Evolutionary conservation across 768 basidiomycete species (phyloP).

Genomic region (Hemileccinum impolitum): DNA sequence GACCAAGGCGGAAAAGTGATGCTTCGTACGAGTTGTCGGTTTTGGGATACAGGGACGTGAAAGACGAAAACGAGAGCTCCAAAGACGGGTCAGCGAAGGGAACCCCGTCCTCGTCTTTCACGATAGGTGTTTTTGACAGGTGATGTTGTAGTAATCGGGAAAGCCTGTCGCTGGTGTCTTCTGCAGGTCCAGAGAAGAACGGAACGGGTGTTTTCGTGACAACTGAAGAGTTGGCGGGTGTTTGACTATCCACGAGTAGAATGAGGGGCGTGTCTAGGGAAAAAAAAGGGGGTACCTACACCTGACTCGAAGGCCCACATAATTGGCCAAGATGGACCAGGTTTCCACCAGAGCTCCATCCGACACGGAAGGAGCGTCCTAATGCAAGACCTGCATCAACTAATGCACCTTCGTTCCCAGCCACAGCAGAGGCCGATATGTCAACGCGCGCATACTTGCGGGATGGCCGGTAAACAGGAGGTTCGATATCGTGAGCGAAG

Average conservation of each 20-base stretch:
- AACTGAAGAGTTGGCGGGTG: conserved; percentile 61
- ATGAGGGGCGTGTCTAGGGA: conserved; percentile 8
- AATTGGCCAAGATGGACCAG: conserved; percentile 76
- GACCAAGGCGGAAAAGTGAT: conserved; percentile 81
- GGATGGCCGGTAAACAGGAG: conserved; percentile 66
- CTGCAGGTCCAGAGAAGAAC: conserved; percentile 31
- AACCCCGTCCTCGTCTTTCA: conserved; percentile 62
- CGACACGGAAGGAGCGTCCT: conserved; percentile 84
- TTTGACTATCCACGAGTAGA: conserved; percentile 36
- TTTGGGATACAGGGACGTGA: conserved; percentile 64
- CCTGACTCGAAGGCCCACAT: conserved; percentile 50
- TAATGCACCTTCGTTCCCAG: conserved; percentile 59
- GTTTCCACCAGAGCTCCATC: conserved; percentile 83
- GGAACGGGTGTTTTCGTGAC: conserved; percentile 51
- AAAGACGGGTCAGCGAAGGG: conserved; percentile 66
- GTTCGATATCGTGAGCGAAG: conserved; percentile 71
- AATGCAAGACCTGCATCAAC: conserved; percentile 83
- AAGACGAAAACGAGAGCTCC: conserved; percentile 73
- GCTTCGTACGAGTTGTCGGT: conserved; percentile 75
- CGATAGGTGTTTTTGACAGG: conserved; percentile 67
- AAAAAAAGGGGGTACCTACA: conserved; percentile 42
- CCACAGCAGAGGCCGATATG: conserved; percentile 59
- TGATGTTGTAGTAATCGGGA: conserved; percentile 74
- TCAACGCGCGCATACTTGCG: conserved; percentile 79
- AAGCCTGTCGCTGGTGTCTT: conserved; percentile 40